These are phyloP conservation scores for Basidiobolus meristosporus DNA, from an alignment of 371 early-diverging fungal genomes.

Conservation along the genomic window DNA sequence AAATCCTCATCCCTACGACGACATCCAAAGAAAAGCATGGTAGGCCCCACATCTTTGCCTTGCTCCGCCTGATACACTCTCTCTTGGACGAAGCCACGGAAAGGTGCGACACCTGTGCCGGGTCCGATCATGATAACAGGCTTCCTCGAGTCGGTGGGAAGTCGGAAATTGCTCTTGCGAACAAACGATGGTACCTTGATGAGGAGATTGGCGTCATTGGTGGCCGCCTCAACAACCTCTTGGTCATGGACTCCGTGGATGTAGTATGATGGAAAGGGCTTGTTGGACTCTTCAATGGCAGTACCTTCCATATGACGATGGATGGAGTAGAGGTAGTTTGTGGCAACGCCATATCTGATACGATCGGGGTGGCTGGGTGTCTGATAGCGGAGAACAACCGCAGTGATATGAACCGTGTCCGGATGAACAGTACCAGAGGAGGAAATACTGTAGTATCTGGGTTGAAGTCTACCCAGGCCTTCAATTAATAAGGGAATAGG, in stretches of 20 bases:
- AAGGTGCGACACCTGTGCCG: conserved; percentile 97
- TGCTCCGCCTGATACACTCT: conserved; percentile 38
- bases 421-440: conserved; percentile 56
- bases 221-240: too few species aligned
- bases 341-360: conserved; percentile 50
- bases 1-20: conserved; percentile 66
- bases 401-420: conserved; percentile 57
- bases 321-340: too few species aligned
- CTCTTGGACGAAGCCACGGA: conserved; percentile 86
- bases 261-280: too few species aligned
- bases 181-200: conserved; percentile 63
- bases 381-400: conserved; percentile 66
- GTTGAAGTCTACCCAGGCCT: conserved; percentile 56
- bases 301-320: too few species aligned
- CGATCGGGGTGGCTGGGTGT: conserved; percentile 21
- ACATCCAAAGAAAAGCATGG: conserved; percentile 86
- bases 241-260: too few species aligned
- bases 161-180: conserved; percentile 68
- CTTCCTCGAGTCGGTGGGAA: conserved; percentile 52
- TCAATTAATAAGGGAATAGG: conserved; percentile 62
- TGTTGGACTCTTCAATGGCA: too few species aligned
- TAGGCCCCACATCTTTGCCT: conserved; percentile 46
- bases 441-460: conserved; percentile 90
- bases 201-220: conserved; percentile 7
- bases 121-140: conserved; percentile 95